These are phyloP conservation scores for Citrullus mucosospermus DNA, from an alignment of 306 rosid genomes.

Conservation along the genomic window DNA sequence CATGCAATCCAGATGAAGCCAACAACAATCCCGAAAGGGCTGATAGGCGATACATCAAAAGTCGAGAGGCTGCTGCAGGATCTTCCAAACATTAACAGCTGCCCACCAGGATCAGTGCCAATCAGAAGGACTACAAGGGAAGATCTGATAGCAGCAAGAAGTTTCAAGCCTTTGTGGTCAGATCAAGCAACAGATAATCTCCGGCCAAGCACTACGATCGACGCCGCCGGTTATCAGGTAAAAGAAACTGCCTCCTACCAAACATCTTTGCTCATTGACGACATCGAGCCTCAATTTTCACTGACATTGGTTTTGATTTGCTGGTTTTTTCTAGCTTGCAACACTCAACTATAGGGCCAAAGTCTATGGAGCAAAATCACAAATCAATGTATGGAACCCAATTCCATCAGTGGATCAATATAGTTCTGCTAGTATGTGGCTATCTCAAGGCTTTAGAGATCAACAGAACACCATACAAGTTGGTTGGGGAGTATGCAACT, in stretches of 20 bases:
- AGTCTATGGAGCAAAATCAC: background rate
- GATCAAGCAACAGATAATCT: background rate
- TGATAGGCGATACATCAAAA: background rate
- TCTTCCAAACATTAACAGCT: background rate
- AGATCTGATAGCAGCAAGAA: background rate
- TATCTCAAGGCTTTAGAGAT: no score
- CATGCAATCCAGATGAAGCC: constrained; percentile 14
- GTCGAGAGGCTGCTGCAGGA: background rate
- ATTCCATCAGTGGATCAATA: background rate
- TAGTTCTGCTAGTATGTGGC: background rate
- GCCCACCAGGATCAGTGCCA: constrained; percentile 1
- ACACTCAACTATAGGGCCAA: background rate
- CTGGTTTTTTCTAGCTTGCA: background rate
- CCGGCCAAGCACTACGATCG: background rate
- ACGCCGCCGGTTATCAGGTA: background rate
- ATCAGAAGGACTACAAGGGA: background rate
- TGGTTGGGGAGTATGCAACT: constrained; percentile 3
- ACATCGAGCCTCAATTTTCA: background rate
- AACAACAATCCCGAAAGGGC: background rate
- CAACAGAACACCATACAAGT: background rate
- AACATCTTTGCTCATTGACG: background rate
- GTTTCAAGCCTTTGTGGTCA: background rate
- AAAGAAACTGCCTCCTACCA: background rate
- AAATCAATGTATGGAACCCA: constrained; percentile 6
- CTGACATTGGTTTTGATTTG: background rate